phyloP scores from a whole-genome alignment of 306 rosid genomes.

The Citrullus mucosospermus region DNA sequence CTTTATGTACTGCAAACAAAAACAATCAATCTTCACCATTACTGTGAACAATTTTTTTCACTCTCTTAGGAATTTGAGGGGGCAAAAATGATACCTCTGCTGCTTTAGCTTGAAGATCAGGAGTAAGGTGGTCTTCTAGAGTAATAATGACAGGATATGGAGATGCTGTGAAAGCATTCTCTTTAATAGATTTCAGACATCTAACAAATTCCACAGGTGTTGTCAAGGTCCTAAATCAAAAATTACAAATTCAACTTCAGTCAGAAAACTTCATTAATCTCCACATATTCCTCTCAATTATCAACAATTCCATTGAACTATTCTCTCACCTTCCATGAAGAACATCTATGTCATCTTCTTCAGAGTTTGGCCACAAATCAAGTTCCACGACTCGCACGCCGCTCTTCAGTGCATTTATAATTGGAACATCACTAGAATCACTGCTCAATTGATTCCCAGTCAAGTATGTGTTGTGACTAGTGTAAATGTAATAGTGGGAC shows the following conservation, averaged over 20 bases:
- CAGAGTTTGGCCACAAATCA: constrained; percentile 85
- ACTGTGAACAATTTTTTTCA: neutral
- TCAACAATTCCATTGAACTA: neutral
- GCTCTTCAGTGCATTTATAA: constrained; percentile 50
- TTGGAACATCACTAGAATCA: constrained; percentile 72
- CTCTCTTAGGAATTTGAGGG: neutral
- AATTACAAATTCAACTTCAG: neutral
- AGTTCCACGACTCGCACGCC: constrained; percentile 85
- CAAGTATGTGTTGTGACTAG: constrained; percentile 91
- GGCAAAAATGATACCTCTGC: constrained; percentile 41
- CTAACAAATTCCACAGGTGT: constrained; percentile 63
- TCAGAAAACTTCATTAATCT: neutral
- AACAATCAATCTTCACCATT: neutral
- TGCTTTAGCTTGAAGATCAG: constrained; percentile 73
- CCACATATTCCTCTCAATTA: neutral
- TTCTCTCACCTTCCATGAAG: constrained; percentile 76
- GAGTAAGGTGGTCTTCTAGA: constrained; percentile 74
- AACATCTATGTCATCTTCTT: constrained; percentile 52
- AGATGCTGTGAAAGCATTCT: constrained; percentile 70
- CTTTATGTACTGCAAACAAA: constrained; percentile 38
- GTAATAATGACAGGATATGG: constrained; percentile 79
- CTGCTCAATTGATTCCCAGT: constrained; percentile 98
- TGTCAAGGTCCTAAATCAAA: constrained; percentile 62
- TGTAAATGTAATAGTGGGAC: constrained; percentile 88
- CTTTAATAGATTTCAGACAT: constrained; percentile 76